Evolutionary conservation across 768 basidiomycete species (phyloP), one percentile per base, ranked within the genome.

Genomic region (Boletellus ananiceps): DNA sequence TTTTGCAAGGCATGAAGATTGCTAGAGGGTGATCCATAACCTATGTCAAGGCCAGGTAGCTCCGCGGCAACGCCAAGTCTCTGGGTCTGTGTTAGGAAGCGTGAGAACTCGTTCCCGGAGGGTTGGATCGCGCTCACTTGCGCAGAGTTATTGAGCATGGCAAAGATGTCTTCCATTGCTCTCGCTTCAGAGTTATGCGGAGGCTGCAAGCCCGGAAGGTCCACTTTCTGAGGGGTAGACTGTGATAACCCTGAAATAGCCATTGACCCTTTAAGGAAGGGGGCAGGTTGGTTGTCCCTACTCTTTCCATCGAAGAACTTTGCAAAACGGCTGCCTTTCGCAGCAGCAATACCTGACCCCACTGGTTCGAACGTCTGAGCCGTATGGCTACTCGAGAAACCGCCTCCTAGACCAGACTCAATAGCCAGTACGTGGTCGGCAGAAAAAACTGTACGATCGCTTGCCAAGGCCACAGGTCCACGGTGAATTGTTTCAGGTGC

Each of bases 271-370:
- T 79, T 80, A 14, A 69, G 58, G 29, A 68, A 55, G 34, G 66
- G 56, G 16, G 52, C 32, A 52, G 55, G 53, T 47, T 56, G 66
- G 37, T 58, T 59, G 13, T 83, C 82, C 54, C 75, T 76, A 27
- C 62, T 60, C 65, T 87, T 89, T n/a, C 77, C 77, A 57, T 91
- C 88, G 55, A 91, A 92, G 66, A 90, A 89, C 63, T 90, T 92
- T 29, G 88, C 89, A 64, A 91, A 86, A 33, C 89, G 82, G 62
- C 88, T 91, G 35, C 88, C 88, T 65, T 84, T 88, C 21, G 74
- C 75, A 29, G 73, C 69, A 13, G 79, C 72, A 60, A 78, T 71
- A 29, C 77, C 74, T 23, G 74, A 72, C 21, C 71, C 71, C 44
- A 61, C 65, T 40, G 63, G 54, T 42, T 67, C 66, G 14, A 66